Conservation (phyloP, 2,329 filamentous ascomycete genomes). For the Fusarium sp. region DNA sequence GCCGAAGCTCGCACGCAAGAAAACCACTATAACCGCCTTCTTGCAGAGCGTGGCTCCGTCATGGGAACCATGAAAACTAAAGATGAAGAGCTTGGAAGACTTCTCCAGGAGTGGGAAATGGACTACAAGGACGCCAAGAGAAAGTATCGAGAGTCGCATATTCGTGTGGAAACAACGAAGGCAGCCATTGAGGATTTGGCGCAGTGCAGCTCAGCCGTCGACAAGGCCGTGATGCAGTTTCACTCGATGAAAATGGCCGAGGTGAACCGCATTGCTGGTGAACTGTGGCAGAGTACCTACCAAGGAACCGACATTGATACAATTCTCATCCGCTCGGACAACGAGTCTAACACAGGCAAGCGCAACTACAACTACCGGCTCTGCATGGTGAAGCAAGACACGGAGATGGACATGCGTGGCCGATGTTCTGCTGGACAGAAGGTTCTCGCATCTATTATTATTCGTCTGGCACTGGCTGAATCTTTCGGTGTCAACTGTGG, state of each 20-base stretch:
- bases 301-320: constrained; percentile 97
- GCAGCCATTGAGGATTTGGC: constrained; percentile 91
- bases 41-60: constrained; percentile 78
- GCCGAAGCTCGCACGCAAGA: constrained; percentile 76
- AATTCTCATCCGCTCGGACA: constrained; percentile 93
- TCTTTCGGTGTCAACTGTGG: constrained; percentile 97
- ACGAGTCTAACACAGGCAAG: constrained; percentile 77
- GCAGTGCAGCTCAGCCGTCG: constrained; percentile 84
- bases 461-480: constrained; percentile 93
- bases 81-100: constrained; percentile 79
- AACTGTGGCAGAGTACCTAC: constrained; percentile 98
- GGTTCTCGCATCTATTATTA: constrained; percentile 96
- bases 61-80: constrained; percentile 85
- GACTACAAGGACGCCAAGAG: constrained; percentile 86
- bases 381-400: constrained; percentile 96
- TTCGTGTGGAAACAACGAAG: constrained; percentile 91
- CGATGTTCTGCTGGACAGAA: constrained; percentile 97
- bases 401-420: constrained; percentile 99
- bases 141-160: constrained; percentile 87
- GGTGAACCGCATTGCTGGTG: constrained; percentile 92
- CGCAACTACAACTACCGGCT: constrained; percentile 97
- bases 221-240: constrained; percentile 97
- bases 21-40: constrained; percentile 73
- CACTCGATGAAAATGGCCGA: constrained; percentile 98
- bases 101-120: constrained; percentile 83